Base-by-base conservation (phyloP, 257 asterid species). In the Plantago ovata region DNA sequence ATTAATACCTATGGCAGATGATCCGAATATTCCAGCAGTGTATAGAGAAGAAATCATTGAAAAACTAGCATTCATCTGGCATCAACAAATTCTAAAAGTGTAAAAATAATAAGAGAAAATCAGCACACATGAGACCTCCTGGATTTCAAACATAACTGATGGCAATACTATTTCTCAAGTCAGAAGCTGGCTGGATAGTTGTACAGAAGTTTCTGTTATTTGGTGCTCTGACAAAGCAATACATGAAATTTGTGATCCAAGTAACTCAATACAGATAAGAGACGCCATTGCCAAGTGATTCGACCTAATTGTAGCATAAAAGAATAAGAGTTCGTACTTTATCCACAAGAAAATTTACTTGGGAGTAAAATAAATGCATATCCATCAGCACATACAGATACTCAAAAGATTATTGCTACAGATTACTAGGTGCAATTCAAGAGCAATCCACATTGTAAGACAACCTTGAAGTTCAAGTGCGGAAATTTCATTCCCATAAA, bases 301-400 rank as follows among this genome's bases (percentile, higher is more conserved):
- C n/a, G 38, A 38, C 48, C 47, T 32, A 60, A 36, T 28, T 47
- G 15, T n/a, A 49, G 5, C 16, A 60, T 32, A 47, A 11, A 43
- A 16, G 23, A 13, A 46, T 21, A 36, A 15, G 48, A 50, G 42
- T 43, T 55, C 60, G 21, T 15, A 6, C 56, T 55, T 16, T 47
- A 47, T 61, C 56, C 41, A 55, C 50, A 38, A 14, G 44, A 41
- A 23, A 42, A 19, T 49, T n/a, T 46, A 14, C 50, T 50, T 22
- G 21, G 1, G 3, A 14, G 32, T 28, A n/a, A 15, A 38, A 51
- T 44, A 14, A 10, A 18, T 32, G 42, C 18, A 67, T 43, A 7
- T 13, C 15, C 52, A 58, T 44, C 8, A 48, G 60, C 60, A 56
- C 33, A 20, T 9, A 38, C 16, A 18, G 20, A 36, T 18, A 50